These are phyloP conservation scores for Bothriochloa decipiens DNA, from an alignment of 176 grass and related monocot genomes.

Conservation along the genomic window DNA sequence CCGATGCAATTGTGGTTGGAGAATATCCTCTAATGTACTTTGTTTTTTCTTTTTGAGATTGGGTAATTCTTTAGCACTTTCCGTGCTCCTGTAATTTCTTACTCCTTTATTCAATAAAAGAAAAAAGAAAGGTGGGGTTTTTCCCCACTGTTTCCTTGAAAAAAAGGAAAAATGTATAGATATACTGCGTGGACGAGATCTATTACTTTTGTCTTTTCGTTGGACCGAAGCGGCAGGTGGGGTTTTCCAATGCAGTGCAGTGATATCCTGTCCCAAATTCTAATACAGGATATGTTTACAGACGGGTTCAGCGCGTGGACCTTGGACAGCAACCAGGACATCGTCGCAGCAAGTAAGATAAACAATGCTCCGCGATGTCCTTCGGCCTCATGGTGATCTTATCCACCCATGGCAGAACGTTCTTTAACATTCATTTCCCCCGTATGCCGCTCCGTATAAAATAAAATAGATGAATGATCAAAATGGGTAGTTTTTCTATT, in stretches of 20 bases:
- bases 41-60: no score
- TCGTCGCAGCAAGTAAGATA: neutral
- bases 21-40: no score
- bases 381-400: constrained; percentile 12
- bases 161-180: neutral
- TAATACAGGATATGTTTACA: constrained; percentile 10
- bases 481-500: no score
- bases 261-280: constrained; percentile 2
- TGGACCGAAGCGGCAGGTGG: constrained; percentile 1
- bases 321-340: constrained; percentile 17
- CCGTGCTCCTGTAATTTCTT: no score
- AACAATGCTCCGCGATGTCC: neutral
- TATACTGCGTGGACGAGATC: constrained; percentile 5
- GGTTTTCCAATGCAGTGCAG: neutral
- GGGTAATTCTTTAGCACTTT: no score
- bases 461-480: no score
- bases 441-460: no score
- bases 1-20: no score
- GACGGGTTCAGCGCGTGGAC: constrained; percentile 40
- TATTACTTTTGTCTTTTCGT: constrained; percentile 20
- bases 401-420: neutral
- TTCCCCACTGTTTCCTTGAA: no score
- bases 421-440: neutral
- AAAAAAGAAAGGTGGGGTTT: no score
- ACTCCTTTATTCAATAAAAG: no score